Evolutionary conservation across 2,329 filamentous ascomycete species (phyloP), one percentile per base, ranked within the genome.

Genomic region (Ramularia collo-cygni): DNA sequence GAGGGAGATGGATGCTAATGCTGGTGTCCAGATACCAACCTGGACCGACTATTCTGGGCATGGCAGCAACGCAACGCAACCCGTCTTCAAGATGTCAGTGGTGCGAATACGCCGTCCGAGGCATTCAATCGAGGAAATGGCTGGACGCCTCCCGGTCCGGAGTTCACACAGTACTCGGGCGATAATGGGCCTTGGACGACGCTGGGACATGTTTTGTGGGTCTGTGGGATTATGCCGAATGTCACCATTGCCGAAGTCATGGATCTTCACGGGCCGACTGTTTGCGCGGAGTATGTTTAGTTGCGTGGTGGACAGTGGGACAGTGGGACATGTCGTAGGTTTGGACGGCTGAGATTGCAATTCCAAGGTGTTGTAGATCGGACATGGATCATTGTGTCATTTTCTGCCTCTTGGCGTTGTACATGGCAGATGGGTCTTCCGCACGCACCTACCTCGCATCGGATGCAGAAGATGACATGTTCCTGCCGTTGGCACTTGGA

Each of bases 151-250:
- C 49, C 49, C 2, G 49, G 49, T 12, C 49, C 49, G 14, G 49
- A 52, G 27, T 47, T 48, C 26, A 52, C 49, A 12, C 38, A 34
- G 4, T 41, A 34, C 15, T 44, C 42, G 26, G 49, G 49, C 12
- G 49, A 52, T 28, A 30, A 38, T 15, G 46, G 38, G 3, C 44
- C 46, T 4, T 38, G 34, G 19, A 50, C 46, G 15, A 52, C 49
- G 9, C 28, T 49, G 37, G 27, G 40, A 14, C 49, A 52, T 41
- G 44, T 50, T 5, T 36, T 52, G 5, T 52, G 47, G 46, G 43
- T 52, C 37, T 44, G 38, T 8, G 47, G 30, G 10, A 43, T 50
- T 17, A 21, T 52, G 38, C 46, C 49, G 12, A 52, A 52, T 43
- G 44, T 40, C n/a, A 52, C 46, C 2, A 42, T 49, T 17, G 34